Conservation (phyloP, 805 yeast genomes). For the Zygosaccharomyces lentus region DNA sequence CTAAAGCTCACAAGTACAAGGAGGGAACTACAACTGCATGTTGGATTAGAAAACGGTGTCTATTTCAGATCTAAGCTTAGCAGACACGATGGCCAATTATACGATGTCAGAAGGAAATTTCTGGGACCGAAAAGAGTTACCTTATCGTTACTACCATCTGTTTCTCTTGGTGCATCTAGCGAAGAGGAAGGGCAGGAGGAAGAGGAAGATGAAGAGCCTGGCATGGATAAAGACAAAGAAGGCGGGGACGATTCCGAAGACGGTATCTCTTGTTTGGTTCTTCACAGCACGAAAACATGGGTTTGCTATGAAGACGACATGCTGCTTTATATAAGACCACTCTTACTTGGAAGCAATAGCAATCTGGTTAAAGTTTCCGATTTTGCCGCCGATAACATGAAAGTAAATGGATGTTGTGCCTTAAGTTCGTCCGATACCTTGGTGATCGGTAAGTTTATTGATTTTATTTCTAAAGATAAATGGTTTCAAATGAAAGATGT, state of each 20-base stretch:
- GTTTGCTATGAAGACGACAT: slow-evolving; percentile 25
- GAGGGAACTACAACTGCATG: slow-evolving; percentile 47
- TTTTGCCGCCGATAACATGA: slow-evolving; percentile 23
- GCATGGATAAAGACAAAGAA: slow-evolving; percentile 10
- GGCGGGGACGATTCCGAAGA: slow-evolving; percentile 6
- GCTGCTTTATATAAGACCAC: slow-evolving; percentile 28
- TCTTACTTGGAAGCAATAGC: slow-evolving; percentile 20
- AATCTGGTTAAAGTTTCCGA: slow-evolving; percentile 15
- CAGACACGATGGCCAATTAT: slow-evolving; percentile 52
- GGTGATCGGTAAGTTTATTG: slow-evolving; percentile 27
- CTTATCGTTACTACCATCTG: slow-evolving; percentile 34
- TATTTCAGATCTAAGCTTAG: slow-evolving; percentile 63
- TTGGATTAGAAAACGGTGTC: slow-evolving; percentile 83
- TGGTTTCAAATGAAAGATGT: slow-evolving; percentile 24
- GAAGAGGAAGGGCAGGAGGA: slow-evolving; percentile 30
- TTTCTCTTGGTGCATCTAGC: slow-evolving; percentile 32
- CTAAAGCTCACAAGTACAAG: slow-evolving; percentile 26
- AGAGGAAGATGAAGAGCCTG: slow-evolving; percentile 12
- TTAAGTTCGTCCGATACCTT: slow-evolving; percentile 25
- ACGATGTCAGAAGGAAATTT: slow-evolving; percentile 64
- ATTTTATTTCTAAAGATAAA: slow-evolving; percentile 17
- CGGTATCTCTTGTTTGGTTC: slow-evolving; percentile 24
- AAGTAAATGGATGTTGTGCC: slow-evolving; percentile 30
- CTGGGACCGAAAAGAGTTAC: slow-evolving; percentile 65
- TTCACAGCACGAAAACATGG: slow-evolving; percentile 37